Base-by-base conservation (phyloP, 2,329 filamentous ascomycete genomes). In the Colletotrichum spaethianum region DNA sequence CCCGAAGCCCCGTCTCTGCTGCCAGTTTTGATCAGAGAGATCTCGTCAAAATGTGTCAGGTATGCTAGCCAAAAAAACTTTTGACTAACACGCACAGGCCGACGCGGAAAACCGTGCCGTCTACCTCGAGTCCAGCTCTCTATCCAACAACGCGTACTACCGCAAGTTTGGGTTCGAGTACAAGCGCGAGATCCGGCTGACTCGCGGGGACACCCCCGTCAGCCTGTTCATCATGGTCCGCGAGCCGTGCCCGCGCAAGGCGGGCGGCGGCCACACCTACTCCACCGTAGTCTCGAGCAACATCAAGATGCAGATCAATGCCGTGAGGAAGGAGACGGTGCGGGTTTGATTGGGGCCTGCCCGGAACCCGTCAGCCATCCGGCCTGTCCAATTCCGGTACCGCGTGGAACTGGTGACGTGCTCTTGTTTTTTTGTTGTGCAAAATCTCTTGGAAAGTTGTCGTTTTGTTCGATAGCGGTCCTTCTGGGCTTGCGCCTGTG, bases 201-300 rank as follows among this genome's bases (percentile, higher is more conserved):
- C 87, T 77, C 84, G 91, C 61, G 89, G 86, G 12, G 80, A 82
- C 36, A 84, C 87, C 72, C 89, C 92, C 36, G 87, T 95, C 61
- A 86, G 86, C 70, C 84, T 96, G 80, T 92, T 93, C 78, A 93
- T 95, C 82, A 97, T 97, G 94, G 92, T 96, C 63, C 87, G 93
- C 72, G 92, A 95, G 85, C 93, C 93, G 63, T 84, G 83, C 77
- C 70, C 75, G 52, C 75, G 75, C 59, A 75, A 75, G 66, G 78
- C 79, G 62, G 67, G 60, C 28, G 46, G 52, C 6, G 48, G 48
- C 20, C 50, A 72, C 64, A 68, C 66, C 74, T 81, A 80, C 74
- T 74, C 77, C 26, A 72, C 77, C 63, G 73, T 78, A 55, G 75
- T 80, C 73, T 78, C 78, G 55, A 79, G 81, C 76, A 81, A 80